Percentiles rank a stretch among this genome's conserved stretches.
phyloP scores from a whole-genome alignment of 2,329 filamentous ascomycete genomes.

The Aspergillus felis region DNA sequence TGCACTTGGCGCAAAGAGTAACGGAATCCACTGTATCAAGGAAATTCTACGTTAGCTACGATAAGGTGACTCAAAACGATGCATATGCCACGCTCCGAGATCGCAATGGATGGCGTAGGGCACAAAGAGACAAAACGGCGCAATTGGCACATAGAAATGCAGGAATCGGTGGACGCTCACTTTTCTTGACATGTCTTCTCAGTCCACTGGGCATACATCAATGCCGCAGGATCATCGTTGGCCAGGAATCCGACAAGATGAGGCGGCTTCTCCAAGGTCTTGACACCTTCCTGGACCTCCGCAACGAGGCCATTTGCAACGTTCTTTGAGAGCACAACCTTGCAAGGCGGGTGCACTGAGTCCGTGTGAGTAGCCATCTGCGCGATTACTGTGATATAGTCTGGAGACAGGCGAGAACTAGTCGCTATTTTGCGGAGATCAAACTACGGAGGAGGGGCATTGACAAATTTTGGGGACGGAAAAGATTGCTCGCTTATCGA shows the following conservation, averaged over 20 bases:
- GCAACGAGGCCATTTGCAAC: constrained; percentile 77
- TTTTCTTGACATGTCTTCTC: constrained; percentile 95
- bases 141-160: constrained; percentile 8
- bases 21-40: constrained; percentile 68
- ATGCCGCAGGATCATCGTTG: constrained; percentile 83
- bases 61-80: constrained; percentile 3
- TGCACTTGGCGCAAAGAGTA: constrained; percentile 81
- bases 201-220: constrained; percentile 95
- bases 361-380: constrained; percentile 32
- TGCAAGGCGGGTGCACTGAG: constrained; percentile 59
- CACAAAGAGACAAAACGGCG: constrained; percentile 11
- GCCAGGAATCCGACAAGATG: constrained; percentile 87
- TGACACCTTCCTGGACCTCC: constrained; percentile 73
- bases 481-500: constrained; percentile 38
- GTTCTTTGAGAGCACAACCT: constrained; percentile 83
- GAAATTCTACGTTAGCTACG: constrained; percentile 18
- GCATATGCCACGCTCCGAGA: constrained; percentile 7
- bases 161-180: constrained; percentile 53
- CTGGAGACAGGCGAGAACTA: constrained; percentile 5
- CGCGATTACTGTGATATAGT: constrained; percentile 3
- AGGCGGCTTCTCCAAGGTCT: constrained; percentile 67
- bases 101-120: constrained; percentile 16
- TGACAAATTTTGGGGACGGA: constrained; percentile 23
- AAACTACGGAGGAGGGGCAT: constrained; percentile 15
- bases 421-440: constrained; percentile 6